Conservation (phyloP, 2,329 filamentous ascomycete genomes). For the Coniochaeta ligniaria region DNA sequence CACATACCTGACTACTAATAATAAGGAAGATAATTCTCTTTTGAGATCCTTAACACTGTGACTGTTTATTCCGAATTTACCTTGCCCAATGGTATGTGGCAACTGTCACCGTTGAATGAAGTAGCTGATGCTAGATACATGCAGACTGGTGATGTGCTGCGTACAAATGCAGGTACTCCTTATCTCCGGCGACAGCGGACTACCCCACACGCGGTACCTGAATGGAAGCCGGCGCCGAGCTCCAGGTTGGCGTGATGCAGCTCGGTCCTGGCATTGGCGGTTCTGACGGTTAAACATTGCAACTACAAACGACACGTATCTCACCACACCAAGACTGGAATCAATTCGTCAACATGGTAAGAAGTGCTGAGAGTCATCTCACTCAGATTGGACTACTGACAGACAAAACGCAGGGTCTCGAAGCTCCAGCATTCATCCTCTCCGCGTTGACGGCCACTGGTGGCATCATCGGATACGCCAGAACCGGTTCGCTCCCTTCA, state of each 20-base stretch:
- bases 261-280: not conserved
- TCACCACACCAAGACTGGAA: not conserved
- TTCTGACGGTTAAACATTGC: not conserved
- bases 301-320: not conserved
- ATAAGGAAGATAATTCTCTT: no score
- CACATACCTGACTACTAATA: no score
- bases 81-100: not conserved
- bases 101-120: not conserved
- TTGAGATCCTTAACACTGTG: not conserved
- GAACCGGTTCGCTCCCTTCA: constrained; percentile 80
- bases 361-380: not conserved
- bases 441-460: constrained; percentile 78
- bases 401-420: constrained; percentile 16
- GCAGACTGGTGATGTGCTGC: not conserved
- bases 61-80: not conserved
- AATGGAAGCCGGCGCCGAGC: not conserved
- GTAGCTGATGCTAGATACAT: not conserved
- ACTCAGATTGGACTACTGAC: not conserved
- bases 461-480: constrained; percentile 78
- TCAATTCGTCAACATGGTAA: not conserved
- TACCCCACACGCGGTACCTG: constrained; percentile 1
- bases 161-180: not conserved
- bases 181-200: not conserved
- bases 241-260: not conserved
- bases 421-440: constrained; percentile 64